Evolutionary conservation across 129 eudicot species (phyloP).

Genomic region (Cynara cardunculus): DNA sequence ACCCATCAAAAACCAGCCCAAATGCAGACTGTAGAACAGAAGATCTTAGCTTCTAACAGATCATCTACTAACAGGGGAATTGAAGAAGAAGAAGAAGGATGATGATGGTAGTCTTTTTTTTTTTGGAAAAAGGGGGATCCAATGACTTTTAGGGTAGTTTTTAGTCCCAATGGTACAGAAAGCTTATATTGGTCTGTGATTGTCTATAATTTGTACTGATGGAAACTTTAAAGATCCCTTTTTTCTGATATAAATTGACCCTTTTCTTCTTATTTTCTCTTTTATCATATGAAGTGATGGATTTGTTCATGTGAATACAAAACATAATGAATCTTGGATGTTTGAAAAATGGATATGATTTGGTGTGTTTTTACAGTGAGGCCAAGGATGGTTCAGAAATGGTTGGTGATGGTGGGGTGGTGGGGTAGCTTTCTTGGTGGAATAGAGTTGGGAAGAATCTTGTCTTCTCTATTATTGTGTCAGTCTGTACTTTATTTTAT

Average conservation of each 20-base stretch:
- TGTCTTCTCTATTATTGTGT: slow-evolving; percentile 31
- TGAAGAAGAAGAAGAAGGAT: slow-evolving; percentile 6
- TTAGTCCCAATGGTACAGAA: slow-evolving; percentile 30
- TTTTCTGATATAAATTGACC: slow-evolving; percentile 22
- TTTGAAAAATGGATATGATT: slow-evolving; percentile 15
- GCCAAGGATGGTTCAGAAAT: not conserved
- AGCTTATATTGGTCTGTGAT: slow-evolving; percentile 14
- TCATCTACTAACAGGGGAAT: slow-evolving; percentile 28
- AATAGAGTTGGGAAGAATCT: slow-evolving; percentile 32
- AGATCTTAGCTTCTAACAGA: slow-evolving; percentile 52
- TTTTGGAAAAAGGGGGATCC: slow-evolving; percentile 19
- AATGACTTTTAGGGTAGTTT: slow-evolving; percentile 28
- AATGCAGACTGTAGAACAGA: no score
- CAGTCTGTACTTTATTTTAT: slow-evolving; percentile 20
- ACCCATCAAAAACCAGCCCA: slow-evolving; percentile 19
- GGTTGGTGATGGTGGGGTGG: slow-evolving; percentile 30
- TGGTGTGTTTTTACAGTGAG: slow-evolving; percentile 9
- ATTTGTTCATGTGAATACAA: slow-evolving; percentile 21
- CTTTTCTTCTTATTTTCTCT: slow-evolving; percentile 3
- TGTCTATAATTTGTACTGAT: slow-evolving; percentile 48
- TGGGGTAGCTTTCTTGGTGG: slow-evolving; percentile 34
- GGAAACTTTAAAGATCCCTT: slow-evolving; percentile 32
- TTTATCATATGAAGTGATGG: not conserved
- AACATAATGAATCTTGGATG: slow-evolving; percentile 34
- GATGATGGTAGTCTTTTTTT: slow-evolving; percentile 20